Evolutionary conservation across 2,329 filamentous ascomycete species (phyloP), one percentile per base, ranked within the genome.

Genomic region (Pezicula neosporulosa): DNA sequence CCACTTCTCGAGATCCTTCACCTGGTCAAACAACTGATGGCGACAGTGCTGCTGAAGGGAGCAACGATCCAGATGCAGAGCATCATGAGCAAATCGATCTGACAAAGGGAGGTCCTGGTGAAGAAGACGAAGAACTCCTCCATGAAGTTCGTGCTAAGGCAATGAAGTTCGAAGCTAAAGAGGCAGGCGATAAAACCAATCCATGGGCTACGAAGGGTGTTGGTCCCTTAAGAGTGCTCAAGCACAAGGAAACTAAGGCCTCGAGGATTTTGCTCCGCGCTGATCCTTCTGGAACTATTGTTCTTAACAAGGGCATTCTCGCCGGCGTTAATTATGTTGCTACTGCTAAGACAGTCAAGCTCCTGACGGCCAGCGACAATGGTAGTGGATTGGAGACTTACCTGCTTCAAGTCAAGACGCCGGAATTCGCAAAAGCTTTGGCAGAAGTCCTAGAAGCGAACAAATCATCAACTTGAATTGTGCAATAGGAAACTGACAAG

Each of bases 271-370:
- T 95, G 18, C 71, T 92, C 55, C 83, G 90, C 46, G 82, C 82
- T n/a, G 87, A 91, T 57, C 88, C 89, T 0, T 80, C 84, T 56
- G 90, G 90, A 15, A 81, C 86, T 37, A 75, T 93, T 44, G 79
- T 87, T 3, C 72, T 95, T 62, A 95, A 95, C 70, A 81, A 85
- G 59, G 69, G 75, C 18, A 68, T 92, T 45, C 69, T 89, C 33
- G 72, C 81, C 2, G 72, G 77, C n/a, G 70, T 84, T 48, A 74
- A 75, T 5, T 92, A 91, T 72, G 80, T 80, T 61, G 72, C 77
- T 6, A 76, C 78, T 27, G 75, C 66, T 44, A 87, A 85, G 68
- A 83, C 80, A 53, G 72, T 87, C 52, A 83, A 80, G 64, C 59
- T 86, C 51, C 74, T 75, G 10, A 77, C 80, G 5, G 77, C 82